A percentile compares a stretch with the other conserved stretches of the same genome.
These are phyloP conservation scores for Exutisphaerella laricina DNA, from an alignment of 2,329 filamentous ascomycete genomes.

Conservation along the genomic window DNA sequence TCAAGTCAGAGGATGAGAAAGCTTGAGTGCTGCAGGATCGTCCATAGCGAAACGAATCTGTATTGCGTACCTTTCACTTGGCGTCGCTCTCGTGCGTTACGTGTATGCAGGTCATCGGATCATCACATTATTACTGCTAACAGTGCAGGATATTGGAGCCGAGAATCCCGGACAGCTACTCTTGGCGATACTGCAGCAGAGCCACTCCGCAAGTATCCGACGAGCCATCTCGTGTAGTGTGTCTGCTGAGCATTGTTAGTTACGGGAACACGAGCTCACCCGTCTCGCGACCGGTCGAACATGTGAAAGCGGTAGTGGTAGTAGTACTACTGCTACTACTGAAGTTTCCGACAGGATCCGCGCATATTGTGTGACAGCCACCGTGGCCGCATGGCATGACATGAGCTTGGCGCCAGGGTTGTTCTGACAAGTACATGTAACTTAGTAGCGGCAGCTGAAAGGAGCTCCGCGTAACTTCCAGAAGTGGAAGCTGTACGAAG, in stretches of 20 bases:
- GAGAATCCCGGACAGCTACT: not conserved
- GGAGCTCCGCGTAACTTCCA: too few relatives aligned
- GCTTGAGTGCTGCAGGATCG: slow-evolving; percentile 3
- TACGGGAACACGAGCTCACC: not conserved
- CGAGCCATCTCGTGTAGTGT: not conserved
- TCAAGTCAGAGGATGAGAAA: slow-evolving; percentile 24
- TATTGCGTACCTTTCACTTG: too few relatives aligned
- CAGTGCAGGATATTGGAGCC: not conserved
- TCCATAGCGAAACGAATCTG: not conserved
- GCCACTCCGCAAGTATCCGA: not conserved
- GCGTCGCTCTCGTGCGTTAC: not conserved
- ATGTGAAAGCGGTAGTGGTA: too few relatives aligned
- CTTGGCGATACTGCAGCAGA: not conserved
- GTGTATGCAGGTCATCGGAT: not conserved
- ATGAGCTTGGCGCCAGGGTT: not conserved
- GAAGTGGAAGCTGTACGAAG: too few relatives aligned
- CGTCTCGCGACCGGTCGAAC: too few relatives aligned
- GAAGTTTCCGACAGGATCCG: not conserved
- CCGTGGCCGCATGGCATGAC: not conserved
- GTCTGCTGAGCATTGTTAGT: not conserved
- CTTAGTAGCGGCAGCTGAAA: too few relatives aligned
- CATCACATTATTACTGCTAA: not conserved
- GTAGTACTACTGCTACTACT: not conserved
- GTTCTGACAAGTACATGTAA: too few relatives aligned
- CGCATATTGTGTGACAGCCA: not conserved